These are phyloP conservation scores for Boletus vinaceobasis DNA, from an alignment of 768 basidiomycete genomes.

Conservation along the genomic window DNA sequence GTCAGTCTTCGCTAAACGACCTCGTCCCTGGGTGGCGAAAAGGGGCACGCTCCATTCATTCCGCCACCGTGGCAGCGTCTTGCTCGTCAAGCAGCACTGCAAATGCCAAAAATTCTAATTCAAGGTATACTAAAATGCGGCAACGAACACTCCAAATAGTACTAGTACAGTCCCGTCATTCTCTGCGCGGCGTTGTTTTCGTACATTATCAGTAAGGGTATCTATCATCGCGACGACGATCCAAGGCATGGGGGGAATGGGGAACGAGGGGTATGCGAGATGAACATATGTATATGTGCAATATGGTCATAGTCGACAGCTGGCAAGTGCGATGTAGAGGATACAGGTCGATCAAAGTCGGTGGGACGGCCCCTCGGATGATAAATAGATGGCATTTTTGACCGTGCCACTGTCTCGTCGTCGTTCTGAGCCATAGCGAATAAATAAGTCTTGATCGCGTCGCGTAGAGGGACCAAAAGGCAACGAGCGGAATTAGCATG, in stretches of 20 bases:
- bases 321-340: slow-evolving; percentile 23
- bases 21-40: slow-evolving; percentile 25
- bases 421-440: slow-evolving; percentile 28
- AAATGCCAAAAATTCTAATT: slow-evolving; percentile 33
- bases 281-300: slow-evolving; percentile 27
- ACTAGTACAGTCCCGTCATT: slow-evolving; percentile 33
- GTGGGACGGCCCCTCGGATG: slow-evolving; percentile 9
- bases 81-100: neutral
- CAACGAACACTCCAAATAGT: slow-evolving; percentile 30
- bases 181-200: slow-evolving; percentile 25
- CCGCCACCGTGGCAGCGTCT: slow-evolving; percentile 13
- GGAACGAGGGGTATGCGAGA: slow-evolving; percentile 15
- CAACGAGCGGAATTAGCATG: slow-evolving; percentile 2
- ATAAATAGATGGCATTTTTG: slow-evolving; percentile 30
- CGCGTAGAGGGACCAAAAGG: slow-evolving; percentile 21
- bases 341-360: slow-evolving; percentile 25
- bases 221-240: slow-evolving; percentile 33
- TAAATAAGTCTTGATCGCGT: slow-evolving; percentile 28
- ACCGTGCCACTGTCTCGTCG: slow-evolving; percentile 21
- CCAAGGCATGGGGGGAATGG: slow-evolving; percentile 9
- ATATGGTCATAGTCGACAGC: slow-evolving; percentile 29
- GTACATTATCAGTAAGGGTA: slow-evolving; percentile 29
- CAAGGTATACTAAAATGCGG: slow-evolving; percentile 34
- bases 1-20: slow-evolving; percentile 14
- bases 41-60: slow-evolving; percentile 2